These are phyloP conservation scores for Cladosporium velox DNA, from an alignment of 2,329 filamentous ascomycete genomes.

Conservation along the genomic window DNA sequence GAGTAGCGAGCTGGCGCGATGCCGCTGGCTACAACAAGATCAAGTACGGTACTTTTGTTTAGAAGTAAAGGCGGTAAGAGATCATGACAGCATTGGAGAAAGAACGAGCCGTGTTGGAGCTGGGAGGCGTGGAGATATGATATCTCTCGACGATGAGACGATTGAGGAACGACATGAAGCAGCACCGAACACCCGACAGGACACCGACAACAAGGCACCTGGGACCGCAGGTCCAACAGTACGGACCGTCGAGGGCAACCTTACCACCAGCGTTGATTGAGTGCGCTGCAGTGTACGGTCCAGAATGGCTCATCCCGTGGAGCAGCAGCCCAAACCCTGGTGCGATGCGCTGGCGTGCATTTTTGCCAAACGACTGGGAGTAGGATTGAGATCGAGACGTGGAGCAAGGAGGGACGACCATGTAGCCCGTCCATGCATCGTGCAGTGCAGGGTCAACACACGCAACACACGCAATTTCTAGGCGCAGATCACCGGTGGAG, in stretches of 20 bases:
- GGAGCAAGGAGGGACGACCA: constrained; percentile 27
- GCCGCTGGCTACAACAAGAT: constrained; percentile 18
- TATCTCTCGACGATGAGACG: constrained; percentile 21
- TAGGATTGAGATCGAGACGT: constrained; percentile 35
- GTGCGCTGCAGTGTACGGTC: constrained; percentile 23
- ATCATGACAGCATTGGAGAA: constrained; percentile 25
- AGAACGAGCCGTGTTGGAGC: constrained; percentile 16
- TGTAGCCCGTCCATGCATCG: constrained; percentile 24
- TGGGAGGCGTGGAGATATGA: constrained; percentile 21
- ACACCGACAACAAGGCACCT: constrained; percentile 31
- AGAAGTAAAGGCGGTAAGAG: constrained; percentile 16
- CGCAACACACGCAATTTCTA: constrained; percentile 27
- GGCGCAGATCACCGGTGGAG: constrained; percentile 37
- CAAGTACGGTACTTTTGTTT: constrained; percentile 1
- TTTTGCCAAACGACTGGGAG: constrained; percentile 69
- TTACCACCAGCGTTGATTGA: constrained; percentile 17
- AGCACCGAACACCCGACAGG: constrained; percentile 31
- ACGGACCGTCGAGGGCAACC: constrained; percentile 26
- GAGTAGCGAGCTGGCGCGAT: constrained; percentile 21
- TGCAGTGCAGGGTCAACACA: constrained; percentile 34
- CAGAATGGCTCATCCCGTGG: constrained; percentile 32
- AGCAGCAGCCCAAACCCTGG: constrained; percentile 45
- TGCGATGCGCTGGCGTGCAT: constrained; percentile 88
- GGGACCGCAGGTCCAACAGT: constrained; percentile 26
- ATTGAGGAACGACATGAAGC: constrained; percentile 27